phyloP scores from a whole-genome alignment of 176 grass and related monocot genomes.

The Oryza longistaminata region DNA sequence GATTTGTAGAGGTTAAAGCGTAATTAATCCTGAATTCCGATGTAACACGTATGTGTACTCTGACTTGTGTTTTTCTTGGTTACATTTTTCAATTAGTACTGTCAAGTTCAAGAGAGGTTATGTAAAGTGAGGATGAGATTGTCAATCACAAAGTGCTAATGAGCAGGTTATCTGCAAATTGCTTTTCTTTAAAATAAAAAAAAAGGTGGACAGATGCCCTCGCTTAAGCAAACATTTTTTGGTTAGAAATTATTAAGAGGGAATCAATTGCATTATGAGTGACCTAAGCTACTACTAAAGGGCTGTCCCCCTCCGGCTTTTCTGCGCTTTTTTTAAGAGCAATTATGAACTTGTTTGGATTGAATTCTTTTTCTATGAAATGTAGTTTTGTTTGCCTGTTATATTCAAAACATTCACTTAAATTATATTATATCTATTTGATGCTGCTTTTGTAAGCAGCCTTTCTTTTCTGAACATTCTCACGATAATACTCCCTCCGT shows the following conservation, averaged over 20 bases:
- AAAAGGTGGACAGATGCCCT: background rate
- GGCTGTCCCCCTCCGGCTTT: background rate
- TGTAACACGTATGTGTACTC: background rate
- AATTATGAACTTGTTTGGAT: background rate
- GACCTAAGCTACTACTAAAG: background rate
- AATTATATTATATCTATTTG: background rate
- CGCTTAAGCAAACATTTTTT: background rate
- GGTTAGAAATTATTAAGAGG: background rate
- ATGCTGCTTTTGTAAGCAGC: background rate
- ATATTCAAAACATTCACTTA: background rate
- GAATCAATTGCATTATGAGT: background rate
- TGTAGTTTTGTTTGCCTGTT: conserved; percentile 1
- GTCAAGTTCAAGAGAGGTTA: background rate
- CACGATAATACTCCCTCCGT: too few species aligned
- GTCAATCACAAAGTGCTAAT: background rate
- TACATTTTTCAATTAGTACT: background rate
- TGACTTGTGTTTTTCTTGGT: background rate
- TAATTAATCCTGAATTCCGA: background rate
- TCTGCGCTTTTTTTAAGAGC: background rate
- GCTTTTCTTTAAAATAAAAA: background rate
- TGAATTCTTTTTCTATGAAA: background rate
- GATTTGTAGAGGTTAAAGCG: background rate
- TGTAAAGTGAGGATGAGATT: background rate
- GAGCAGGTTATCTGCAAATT: background rate
- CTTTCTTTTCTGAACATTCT: background rate